Percentiles rank a stretch among this genome's conserved stretches.
Conservation (phyloP, 2,329 filamentous ascomycete species). For the Verticillium tricorpus region DNA sequence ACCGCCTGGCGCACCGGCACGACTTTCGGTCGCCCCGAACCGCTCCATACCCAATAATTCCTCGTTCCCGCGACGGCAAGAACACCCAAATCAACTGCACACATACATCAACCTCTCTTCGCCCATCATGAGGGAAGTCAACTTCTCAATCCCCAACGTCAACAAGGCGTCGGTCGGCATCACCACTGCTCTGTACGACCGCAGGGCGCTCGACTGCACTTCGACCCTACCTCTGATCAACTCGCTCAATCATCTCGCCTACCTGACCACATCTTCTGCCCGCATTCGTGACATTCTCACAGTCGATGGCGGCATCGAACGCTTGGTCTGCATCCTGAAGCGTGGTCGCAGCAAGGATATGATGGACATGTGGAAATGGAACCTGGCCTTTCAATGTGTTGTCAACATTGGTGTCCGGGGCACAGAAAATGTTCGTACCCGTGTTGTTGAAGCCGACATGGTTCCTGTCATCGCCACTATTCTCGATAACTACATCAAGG, state of each 20-base stretch:
- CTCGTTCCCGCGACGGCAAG: not conserved
- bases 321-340: constrained; percentile 95
- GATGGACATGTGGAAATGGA: constrained; percentile 99
- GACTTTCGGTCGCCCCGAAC: not conserved
- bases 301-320: constrained; percentile 96
- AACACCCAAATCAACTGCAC: constrained; percentile 4
- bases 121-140: constrained; percentile 93
- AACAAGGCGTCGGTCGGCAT: constrained; percentile 99
- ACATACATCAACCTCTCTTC: constrained; percentile 3
- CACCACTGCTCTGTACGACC: constrained; percentile 96
- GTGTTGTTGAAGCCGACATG: constrained; percentile 98
- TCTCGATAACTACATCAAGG: constrained; percentile 96
- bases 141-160: constrained; percentile 98
- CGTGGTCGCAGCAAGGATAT: constrained; percentile 94
- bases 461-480: constrained; percentile 98
- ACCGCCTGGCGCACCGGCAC: not conserved
- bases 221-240: constrained; percentile 97
- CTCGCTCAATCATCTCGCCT: constrained; percentile 96
- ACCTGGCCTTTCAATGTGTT: constrained; percentile 96
- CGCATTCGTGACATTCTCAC: constrained; percentile 97
- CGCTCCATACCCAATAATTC: not conserved
- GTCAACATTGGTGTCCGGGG: constrained; percentile 98
- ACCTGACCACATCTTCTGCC: constrained; percentile 95
- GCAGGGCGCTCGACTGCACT: constrained; percentile 94
- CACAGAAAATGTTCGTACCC: constrained; percentile 87